Conservation (phyloP, 148 eudicot species). For the Persicaria tinctoria region DNA sequence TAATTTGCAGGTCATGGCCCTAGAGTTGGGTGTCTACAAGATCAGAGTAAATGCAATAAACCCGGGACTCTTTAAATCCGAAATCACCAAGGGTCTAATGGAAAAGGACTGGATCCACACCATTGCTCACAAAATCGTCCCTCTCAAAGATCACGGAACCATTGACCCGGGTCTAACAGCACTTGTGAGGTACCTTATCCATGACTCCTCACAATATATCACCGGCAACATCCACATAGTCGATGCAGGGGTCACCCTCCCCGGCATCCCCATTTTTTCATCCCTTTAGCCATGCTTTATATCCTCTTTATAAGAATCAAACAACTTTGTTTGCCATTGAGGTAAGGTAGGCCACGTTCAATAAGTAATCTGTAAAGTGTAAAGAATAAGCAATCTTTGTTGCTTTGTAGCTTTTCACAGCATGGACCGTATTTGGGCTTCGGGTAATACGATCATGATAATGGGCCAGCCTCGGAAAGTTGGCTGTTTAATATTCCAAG, state of each 20-base stretch:
- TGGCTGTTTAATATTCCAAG: background rate
- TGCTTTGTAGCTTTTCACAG: too few species aligned
- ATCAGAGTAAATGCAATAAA: conserved; percentile 57
- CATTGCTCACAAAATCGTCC: conserved; percentile 31
- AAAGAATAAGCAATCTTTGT: too few species aligned
- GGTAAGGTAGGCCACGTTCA: too few species aligned
- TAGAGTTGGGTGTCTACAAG: conserved; percentile 44
- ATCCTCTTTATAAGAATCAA: too few species aligned
- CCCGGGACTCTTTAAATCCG: conserved; percentile 64
- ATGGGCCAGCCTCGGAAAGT: background rate
- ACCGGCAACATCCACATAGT: conserved; percentile 61
- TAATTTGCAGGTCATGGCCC: conserved; percentile 36
- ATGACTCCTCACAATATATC: conserved; percentile 49
- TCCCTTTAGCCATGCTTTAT: conserved; percentile 30
- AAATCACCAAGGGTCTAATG: conserved; percentile 50
- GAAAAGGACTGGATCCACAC: conserved; percentile 50
- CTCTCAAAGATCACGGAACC: conserved; percentile 34
- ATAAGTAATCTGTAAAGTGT: too few species aligned
- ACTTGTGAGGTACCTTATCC: conserved; percentile 49
- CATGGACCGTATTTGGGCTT: background rate
- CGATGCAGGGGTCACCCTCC: conserved; percentile 51
- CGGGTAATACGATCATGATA: background rate
- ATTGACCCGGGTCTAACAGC: conserved; percentile 65
- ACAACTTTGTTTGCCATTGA: background rate
- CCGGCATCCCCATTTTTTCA: conserved; percentile 67